These are phyloP conservation scores for Lobosporangium transversale DNA, from an alignment of 192 early-diverging fungal genomes.

Conservation along the genomic window DNA sequence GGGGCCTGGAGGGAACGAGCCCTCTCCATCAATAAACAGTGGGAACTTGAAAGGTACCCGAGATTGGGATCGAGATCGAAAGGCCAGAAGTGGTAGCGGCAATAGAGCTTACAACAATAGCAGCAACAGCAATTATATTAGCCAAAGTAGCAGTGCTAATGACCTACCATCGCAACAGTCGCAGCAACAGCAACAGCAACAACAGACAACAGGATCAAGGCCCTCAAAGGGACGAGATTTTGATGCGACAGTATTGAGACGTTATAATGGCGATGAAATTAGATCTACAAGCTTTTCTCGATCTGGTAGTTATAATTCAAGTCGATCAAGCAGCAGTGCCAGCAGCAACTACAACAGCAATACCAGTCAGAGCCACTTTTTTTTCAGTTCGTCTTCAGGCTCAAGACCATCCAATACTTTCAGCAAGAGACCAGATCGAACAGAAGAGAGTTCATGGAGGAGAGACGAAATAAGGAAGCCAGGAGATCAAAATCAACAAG, in stretches of 20 bases:
- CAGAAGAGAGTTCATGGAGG: conserved; percentile 20
- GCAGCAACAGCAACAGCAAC: conserved; percentile 2
- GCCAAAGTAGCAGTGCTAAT: no score
- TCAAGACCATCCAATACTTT: neutral
- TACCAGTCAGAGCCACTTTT: no score
- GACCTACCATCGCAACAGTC: no score
- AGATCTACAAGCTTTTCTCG: conserved; percentile 32
- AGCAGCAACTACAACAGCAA: conserved; percentile 4
- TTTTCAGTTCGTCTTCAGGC: neutral
- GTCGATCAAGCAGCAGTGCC: conserved; percentile 16
- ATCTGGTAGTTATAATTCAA: conserved; percentile 23
- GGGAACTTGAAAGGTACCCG: no score
- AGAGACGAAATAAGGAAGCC: neutral
- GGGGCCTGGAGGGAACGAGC: conserved; percentile 19
- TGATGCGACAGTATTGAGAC: conserved; percentile 51
- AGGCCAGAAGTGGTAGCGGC: neutral
- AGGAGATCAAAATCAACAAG: neutral
- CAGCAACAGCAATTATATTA: no score
- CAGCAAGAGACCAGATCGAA: conserved; percentile 10
- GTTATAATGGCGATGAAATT: conserved; percentile 49
- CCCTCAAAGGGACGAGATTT: conserved; percentile 52
- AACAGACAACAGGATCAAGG: no score
- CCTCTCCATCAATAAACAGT: no score
- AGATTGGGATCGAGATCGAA: neutral
- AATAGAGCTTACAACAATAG: neutral